phyloP scores from a whole-genome alignment of 1,139 yeast genomes.

The Geotrichum bryndzae region DNA sequence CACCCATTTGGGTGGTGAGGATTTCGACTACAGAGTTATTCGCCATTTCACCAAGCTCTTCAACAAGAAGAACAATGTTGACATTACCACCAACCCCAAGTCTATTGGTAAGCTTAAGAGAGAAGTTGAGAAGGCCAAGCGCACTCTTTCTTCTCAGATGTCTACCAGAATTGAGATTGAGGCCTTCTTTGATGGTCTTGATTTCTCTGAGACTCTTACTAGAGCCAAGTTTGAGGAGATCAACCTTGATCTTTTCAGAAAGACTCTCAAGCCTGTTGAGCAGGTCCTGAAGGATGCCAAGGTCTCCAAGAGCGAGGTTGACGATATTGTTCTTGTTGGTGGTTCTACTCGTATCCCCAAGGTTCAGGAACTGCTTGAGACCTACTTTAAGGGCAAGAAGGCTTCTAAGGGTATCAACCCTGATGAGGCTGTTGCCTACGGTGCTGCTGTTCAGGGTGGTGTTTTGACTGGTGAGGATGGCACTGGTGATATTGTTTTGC shows the following conservation, averaged over 20 bases:
- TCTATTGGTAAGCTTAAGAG: conserved; percentile 88
- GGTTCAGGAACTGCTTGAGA: conserved; percentile 85
- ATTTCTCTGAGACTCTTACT: conserved; percentile 84
- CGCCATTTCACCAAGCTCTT: conserved; percentile 78
- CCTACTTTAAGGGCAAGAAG: conserved; percentile 85
- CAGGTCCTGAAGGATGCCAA: conserved; percentile 87
- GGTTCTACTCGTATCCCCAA: conserved; percentile 98
- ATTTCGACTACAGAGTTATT: conserved; percentile 84
- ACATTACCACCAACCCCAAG: conserved; percentile 65
- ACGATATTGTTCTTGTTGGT: conserved; percentile 92
- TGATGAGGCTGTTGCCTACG: conserved; percentile 97
- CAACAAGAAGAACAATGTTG: conserved; percentile 83
- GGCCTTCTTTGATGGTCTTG: conserved; percentile 92
- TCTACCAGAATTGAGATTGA: conserved; percentile 89
- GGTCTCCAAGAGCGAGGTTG: conserved; percentile 72
- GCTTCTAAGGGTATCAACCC: conserved; percentile 95
- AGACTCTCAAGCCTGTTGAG: conserved; percentile 88
- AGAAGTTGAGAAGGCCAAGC: conserved; percentile 95
- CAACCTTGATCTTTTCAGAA: conserved; percentile 79
- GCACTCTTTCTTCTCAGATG: conserved; percentile 87
- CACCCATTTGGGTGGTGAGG: conserved; percentile 98
- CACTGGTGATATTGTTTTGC: conserved; percentile 77
- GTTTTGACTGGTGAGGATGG: conserved; percentile 80
- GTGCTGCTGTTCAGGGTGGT: conserved; percentile 99
- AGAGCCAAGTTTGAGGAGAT: conserved; percentile 95